Base-by-base conservation (phyloP, 1,139 yeast species). In the Blastobotrys aristatus region DNA sequence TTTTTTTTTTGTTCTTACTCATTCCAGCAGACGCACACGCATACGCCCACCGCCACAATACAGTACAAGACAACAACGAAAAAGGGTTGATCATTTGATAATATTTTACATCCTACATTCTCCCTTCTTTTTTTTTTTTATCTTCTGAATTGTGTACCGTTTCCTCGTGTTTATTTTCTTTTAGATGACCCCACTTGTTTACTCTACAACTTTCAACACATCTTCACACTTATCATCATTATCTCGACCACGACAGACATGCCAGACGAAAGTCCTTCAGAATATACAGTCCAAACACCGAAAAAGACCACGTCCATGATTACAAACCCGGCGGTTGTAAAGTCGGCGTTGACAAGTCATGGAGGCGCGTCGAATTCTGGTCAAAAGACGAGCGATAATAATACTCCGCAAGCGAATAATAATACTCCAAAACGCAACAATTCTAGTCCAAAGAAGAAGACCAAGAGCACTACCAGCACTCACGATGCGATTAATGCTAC, bases 321-420 rank as follows among this genome's bases (percentile, higher is more conserved):
- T 40, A 60, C 63, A 20, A 60, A 60, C 47, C 62, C 63, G 33
- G 54, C 59, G 10, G 57, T 60, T 32, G 64, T 60, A 27, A 53
- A 57, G 46, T 53, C 60, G 33, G 64, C 64, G 17, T 47, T 60
- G 21, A 53, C 49, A 5, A 24, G n/a, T n/a, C n/a, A n/a, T n/a
- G n/a, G n/a, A n/a, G n/a, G n/a, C n/a, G n/a, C n/a, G n/a, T n/a
- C n/a, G n/a, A n/a, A n/a, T n/a, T n/a, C n/a, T n/a, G n/a, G n/a
- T n/a, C n/a, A n/a, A n/a, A n/a, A n/a, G n/a, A n/a, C n/a, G n/a
- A n/a, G n/a, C n/a, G n/a, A n/a, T n/a, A n/a, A n/a, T n/a, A n/a
- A n/a, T n/a, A n/a, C n/a, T n/a, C n/a, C n/a, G n/a, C n/a, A n/a
- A n/a, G n/a, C n/a, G n/a, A n/a, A n/a, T n/a, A n/a, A n/a, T n/a